Base-by-base conservation (phyloP, 164 flowering plant species). In the Liquidambar formosana region DNA sequence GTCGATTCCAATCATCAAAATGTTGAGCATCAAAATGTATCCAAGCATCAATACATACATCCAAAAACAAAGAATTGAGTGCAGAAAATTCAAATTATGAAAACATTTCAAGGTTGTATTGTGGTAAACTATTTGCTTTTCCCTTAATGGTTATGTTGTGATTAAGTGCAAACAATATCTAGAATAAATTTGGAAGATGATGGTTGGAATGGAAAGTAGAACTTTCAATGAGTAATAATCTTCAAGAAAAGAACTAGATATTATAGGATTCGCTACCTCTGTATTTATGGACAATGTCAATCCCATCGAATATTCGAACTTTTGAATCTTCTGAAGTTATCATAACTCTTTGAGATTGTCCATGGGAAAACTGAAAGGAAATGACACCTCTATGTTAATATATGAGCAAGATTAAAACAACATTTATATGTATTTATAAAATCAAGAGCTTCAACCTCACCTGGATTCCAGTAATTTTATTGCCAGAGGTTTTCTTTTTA, bases 391-490 rank as follows among this genome's bases (percentile, higher is more conserved):
- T 49, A 69, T 28, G 18, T 51, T 68, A 66, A 76, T 54, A 57
- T 43, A 52, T n/a, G 15, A 53, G 21, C 11, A 44, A 16, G 15
- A 27, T 22, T 8, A 19, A 28, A 57, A 2, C 33, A 66, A 22
- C 44, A 65, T 14, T 10, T n/a, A n/a, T n/a, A n/a, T 10, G 45
- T 8, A 60, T 19, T 47, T 4, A 28, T 0, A 66, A 16, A 14
- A 44, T 21, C 3, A 51, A 53, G 18, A 66, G 51, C 10, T 21
- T 19, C 9, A 41, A 61, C 61, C 22, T 19, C 25, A 90, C 97
- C 96, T 93, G 88, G 71, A 94, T 87, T 75, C 96, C 88, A 45
- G 97, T 91, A 38, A 94, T 90, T 70, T 72, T 85, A 75, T 79
- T 89, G 73, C 82, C 76, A 49, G 86, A 82, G 54, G 82, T 76